Conservation (phyloP, 2,329 filamentous ascomycete species). For the Plenodomus biglobosus region DNA sequence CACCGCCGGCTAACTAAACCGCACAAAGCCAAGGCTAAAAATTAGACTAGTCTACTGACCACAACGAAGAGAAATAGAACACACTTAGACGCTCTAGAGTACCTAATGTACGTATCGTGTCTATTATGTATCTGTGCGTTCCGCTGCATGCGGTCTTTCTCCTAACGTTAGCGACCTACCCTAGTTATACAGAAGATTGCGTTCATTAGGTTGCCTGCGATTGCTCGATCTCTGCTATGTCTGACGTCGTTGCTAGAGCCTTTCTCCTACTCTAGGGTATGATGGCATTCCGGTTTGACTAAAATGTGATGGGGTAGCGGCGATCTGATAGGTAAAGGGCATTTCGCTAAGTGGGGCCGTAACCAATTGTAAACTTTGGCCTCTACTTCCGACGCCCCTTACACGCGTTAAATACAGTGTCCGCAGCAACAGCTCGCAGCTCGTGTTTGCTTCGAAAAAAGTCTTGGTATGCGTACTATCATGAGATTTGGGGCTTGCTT, state of each 20-base stretch:
- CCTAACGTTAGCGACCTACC: slow-evolving; percentile 19
- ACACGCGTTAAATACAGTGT: slow-evolving; percentile 12
- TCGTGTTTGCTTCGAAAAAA: slow-evolving; percentile 26
- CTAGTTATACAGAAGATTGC: not conserved
- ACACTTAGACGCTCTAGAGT: slow-evolving; percentile 13
- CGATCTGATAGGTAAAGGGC: slow-evolving; percentile 32
- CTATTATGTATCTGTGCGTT: slow-evolving; percentile 5
- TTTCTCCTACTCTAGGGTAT: slow-evolving; percentile 13
- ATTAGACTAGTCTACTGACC: no score
- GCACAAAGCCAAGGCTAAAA: slow-evolving; percentile 28
- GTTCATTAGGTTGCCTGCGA: slow-evolving; percentile 2
- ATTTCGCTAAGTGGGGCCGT: slow-evolving; percentile 16
- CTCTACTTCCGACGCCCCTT: slow-evolving; percentile 12
- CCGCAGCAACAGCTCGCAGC: slow-evolving; percentile 18
- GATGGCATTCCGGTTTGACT: slow-evolving; percentile 22
- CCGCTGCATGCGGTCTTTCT: slow-evolving; percentile 14
- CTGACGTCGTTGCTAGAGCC: not conserved
- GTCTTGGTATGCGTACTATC: slow-evolving; percentile 6
- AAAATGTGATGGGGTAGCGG: slow-evolving; percentile 29
- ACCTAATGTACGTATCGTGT: no score
- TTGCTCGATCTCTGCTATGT: slow-evolving; percentile 6
- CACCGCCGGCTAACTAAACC: slow-evolving; percentile 23
- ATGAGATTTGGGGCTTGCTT: not conserved
- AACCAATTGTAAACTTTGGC: slow-evolving; percentile 14
- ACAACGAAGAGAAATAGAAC: slow-evolving; percentile 3